phyloP scores from a whole-genome alignment of 1,284 basidiomycete genomes.

The Trichosporon coremiiforme region DNA sequence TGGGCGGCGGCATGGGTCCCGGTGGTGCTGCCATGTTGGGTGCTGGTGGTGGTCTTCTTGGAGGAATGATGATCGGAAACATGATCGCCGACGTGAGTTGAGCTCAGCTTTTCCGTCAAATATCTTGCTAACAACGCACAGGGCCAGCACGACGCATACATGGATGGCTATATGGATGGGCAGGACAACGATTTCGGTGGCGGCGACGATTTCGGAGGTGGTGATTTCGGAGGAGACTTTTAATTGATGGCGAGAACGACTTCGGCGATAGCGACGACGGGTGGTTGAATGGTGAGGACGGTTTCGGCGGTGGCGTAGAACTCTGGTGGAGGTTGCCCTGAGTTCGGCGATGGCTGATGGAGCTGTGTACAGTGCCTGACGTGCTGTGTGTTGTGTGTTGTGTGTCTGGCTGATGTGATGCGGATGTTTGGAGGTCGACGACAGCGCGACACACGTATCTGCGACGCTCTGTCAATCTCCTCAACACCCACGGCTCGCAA shows the following conservation, averaged over 20 bases:
- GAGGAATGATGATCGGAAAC: slow-evolving; percentile 55
- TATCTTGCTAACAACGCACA: not conserved
- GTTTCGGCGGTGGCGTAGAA: too few species aligned
- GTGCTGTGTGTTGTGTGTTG: too few species aligned
- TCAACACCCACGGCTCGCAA: too few species aligned
- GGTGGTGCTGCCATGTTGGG: slow-evolving; percentile 43
- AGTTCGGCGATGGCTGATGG: too few species aligned
- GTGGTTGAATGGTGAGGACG: too few species aligned
- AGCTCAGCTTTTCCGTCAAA: too few species aligned
- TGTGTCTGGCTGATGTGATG: too few species aligned
- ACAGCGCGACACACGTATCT: too few species aligned
- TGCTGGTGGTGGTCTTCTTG: slow-evolving; percentile 52
- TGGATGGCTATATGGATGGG: slow-evolving; percentile 48
- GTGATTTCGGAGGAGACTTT: slow-evolving; percentile 34
- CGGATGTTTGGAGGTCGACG: too few species aligned
- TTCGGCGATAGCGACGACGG: not conserved
- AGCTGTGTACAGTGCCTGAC: too few species aligned
- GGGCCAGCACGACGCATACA: slow-evolving; percentile 39
- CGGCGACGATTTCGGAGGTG: slow-evolving; percentile 35
- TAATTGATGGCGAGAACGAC: not conserved
- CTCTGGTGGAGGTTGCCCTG: too few species aligned
- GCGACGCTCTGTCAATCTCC: too few species aligned
- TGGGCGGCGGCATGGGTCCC: slow-evolving; percentile 2
- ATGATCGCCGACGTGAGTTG: slow-evolving; percentile 47
- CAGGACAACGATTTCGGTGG: slow-evolving; percentile 28